Conservation (phyloP, 345 rosid species). For the Citrus reticulata region DNA sequence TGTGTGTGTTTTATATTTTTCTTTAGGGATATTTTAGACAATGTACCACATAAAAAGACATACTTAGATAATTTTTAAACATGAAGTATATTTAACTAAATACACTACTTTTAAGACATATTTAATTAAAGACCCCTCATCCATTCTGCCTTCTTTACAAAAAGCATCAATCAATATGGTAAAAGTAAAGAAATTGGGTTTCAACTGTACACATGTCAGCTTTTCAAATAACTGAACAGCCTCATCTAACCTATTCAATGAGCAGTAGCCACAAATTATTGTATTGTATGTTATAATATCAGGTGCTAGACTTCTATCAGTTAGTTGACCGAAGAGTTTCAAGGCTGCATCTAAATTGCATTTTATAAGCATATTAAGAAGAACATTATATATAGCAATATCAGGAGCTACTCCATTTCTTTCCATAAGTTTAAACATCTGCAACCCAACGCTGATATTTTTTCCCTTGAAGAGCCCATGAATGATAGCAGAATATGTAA, state of each 20-base stretch:
- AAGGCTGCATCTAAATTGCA: conserved; percentile 22
- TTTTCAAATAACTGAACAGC: conserved; percentile 34
- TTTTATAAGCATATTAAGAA: conserved; percentile 33
- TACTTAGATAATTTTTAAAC: no score
- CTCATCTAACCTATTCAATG: conserved; percentile 31
- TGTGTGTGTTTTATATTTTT: no score
- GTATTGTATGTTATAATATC: conserved; percentile 53
- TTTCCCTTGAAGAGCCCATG: conserved; percentile 39
- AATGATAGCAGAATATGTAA: conserved; percentile 44
- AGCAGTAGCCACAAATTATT: conserved; percentile 46
- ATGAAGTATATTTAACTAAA: no score
- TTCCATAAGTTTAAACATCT: conserved; percentile 39
- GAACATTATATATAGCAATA: conserved; percentile 41
- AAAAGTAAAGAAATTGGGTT: conserved; percentile 40
- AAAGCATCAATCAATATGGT: conserved; percentile 47
- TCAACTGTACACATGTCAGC: conserved; percentile 21
- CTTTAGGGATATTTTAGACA: no score
- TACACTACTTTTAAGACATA: no score
- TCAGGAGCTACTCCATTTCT: conserved; percentile 29
- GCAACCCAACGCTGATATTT: conserved; percentile 34
- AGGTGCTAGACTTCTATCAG: conserved; percentile 30
- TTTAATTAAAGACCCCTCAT: no score
- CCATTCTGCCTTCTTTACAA: conserved; percentile 43
- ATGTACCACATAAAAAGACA: no score
- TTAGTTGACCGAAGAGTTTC: conserved; percentile 24